phyloP scores from a whole-genome alignment of 495 filamentous ascomycete species.

The Glutinoglossum americanum region DNA sequence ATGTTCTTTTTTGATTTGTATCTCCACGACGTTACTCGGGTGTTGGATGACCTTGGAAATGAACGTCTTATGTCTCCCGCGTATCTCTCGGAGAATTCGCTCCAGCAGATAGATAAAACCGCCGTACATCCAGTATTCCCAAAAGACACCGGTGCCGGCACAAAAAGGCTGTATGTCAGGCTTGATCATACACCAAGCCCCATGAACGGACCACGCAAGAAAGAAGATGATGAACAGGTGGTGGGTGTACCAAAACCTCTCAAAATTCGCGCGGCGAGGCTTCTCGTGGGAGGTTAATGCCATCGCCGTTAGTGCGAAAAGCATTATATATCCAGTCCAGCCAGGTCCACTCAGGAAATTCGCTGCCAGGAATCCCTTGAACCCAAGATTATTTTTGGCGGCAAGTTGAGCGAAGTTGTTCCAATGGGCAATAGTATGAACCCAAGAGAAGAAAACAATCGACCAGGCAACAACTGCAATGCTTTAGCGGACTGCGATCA shows the following conservation, averaged over 20 bases:
- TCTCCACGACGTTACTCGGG: slow-evolving; percentile 68
- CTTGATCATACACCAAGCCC: slow-evolving; percentile 86
- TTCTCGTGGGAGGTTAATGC: slow-evolving; percentile 83
- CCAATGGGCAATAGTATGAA: slow-evolving; percentile 64
- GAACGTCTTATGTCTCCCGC: slow-evolving; percentile 56
- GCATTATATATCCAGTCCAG: slow-evolving; percentile 95
- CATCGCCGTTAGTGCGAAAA: slow-evolving; percentile 94
- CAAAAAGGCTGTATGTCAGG: slow-evolving; percentile 50
- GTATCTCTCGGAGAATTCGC: slow-evolving; percentile 78
- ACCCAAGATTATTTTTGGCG: slow-evolving; percentile 44
- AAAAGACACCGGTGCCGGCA: slow-evolving; percentile 84
- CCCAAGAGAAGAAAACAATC: slow-evolving; percentile 61
- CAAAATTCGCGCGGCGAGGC: slow-evolving; percentile 88
- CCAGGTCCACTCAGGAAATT: slow-evolving; percentile 56
- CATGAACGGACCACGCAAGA: slow-evolving; percentile 83
- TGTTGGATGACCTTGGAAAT: slow-evolving; percentile 90
- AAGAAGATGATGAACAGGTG: slow-evolving; percentile 94
- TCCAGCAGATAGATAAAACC: slow-evolving; percentile 71
- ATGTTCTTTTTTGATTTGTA: slow-evolving; percentile 68
- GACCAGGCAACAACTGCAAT: slow-evolving; percentile 43
- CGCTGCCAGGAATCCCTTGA: slow-evolving; percentile 45
- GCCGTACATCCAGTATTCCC: slow-evolving; percentile 71
- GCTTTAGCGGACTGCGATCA: neutral
- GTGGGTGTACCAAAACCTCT: slow-evolving; percentile 98
- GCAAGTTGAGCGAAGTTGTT: slow-evolving; percentile 59